Percentiles rank a stretch among this genome's conserved stretches.
These are phyloP conservation scores for Cystobasidium slooffiae DNA, from an alignment of 1,284 basidiomycete species.

Conservation along the genomic window DNA sequence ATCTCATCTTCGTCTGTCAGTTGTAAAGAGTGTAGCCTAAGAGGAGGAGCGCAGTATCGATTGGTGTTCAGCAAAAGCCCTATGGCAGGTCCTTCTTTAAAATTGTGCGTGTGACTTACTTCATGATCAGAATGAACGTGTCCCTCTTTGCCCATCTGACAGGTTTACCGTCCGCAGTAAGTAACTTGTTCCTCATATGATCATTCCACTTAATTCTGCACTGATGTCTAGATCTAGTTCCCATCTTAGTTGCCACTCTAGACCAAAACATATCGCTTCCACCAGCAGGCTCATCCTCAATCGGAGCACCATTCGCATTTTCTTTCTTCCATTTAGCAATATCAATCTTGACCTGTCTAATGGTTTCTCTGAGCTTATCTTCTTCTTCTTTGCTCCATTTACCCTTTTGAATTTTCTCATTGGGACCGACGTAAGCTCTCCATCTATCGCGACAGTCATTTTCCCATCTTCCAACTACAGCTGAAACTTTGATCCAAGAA, in stretches of 20 bases:
- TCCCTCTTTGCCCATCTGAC: slow-evolving; percentile 75
- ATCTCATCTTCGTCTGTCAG: slow-evolving; percentile 46
- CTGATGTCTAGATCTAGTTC: slow-evolving; percentile 73
- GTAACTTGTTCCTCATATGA: slow-evolving; percentile 63
- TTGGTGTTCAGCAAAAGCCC: neutral
- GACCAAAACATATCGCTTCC: slow-evolving; percentile 82
- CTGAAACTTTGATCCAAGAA: slow-evolving; percentile 75
- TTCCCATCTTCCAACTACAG: slow-evolving; percentile 70
- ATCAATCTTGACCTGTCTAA: slow-evolving; percentile 49
- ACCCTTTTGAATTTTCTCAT: slow-evolving; percentile 57
- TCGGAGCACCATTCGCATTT: neutral
- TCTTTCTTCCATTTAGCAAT: slow-evolving; percentile 40
- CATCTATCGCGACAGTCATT: slow-evolving; percentile 81
- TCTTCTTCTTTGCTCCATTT: slow-evolving; percentile 49
- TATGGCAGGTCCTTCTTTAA: neutral
- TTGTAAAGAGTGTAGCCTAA: slow-evolving; percentile 44
- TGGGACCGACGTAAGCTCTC: slow-evolving; percentile 68
- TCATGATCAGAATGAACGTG: slow-evolving; percentile 75
- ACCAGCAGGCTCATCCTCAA: slow-evolving; percentile 57
- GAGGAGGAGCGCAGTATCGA: neutral
- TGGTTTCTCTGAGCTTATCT: slow-evolving; percentile 42
- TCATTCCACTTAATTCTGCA: slow-evolving; percentile 74
- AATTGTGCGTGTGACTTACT: slow-evolving; percentile 61
- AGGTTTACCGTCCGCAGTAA: slow-evolving; percentile 70
- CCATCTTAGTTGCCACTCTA: slow-evolving; percentile 73